Percentiles rank a stretch among this genome's conserved stretches.
Conservation (phyloP, 768 basidiomycete genomes). For the Suillus brevipes region DNA sequence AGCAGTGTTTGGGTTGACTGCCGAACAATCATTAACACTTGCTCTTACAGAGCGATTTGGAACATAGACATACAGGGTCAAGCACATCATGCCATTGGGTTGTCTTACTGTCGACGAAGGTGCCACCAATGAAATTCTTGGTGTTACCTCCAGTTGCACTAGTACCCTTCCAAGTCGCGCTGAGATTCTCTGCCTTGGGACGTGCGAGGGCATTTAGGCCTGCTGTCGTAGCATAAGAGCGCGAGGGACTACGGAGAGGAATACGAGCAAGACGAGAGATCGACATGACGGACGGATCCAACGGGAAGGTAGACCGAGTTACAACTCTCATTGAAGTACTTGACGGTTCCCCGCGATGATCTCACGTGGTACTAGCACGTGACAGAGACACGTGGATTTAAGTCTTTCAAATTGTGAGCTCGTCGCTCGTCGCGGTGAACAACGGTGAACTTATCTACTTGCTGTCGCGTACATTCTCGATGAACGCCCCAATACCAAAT, state of each 20-base stretch:
- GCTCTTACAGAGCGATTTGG: not conserved
- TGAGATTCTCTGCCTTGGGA: slow-evolving; percentile 66
- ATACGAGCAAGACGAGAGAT: slow-evolving; percentile 21
- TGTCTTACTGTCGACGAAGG: slow-evolving; percentile 82
- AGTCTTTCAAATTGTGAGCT: not conserved
- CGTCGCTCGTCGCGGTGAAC: slow-evolving; percentile 1
- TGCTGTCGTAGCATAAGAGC: slow-evolving; percentile 47
- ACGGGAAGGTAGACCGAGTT: not conserved
- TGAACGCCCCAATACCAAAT: slow-evolving; percentile 11
- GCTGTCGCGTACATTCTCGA: not conserved
- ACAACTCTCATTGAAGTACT: not conserved
- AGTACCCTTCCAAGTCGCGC: slow-evolving; percentile 83
- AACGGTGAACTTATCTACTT: slow-evolving; percentile 13
- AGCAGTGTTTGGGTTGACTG: slow-evolving; percentile 91
- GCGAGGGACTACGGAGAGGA: slow-evolving; percentile 14
- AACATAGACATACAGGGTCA: slow-evolving; percentile 70
- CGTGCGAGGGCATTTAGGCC: slow-evolving; percentile 57
- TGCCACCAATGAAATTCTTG: slow-evolving; percentile 89
- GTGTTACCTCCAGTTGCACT: slow-evolving; percentile 82
- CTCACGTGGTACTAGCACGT: slow-evolving; percentile 2
- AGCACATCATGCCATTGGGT: slow-evolving; percentile 81
- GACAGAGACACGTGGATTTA: slow-evolving; percentile 11
- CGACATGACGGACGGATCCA: slow-evolving; percentile 22
- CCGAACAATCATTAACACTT: slow-evolving; percentile 2
- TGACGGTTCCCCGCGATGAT: not conserved